These are phyloP conservation scores for Cryptosporidium sp. DNA, from an alignment of 169 alveolate genomes.

Conservation along the genomic window DNA sequence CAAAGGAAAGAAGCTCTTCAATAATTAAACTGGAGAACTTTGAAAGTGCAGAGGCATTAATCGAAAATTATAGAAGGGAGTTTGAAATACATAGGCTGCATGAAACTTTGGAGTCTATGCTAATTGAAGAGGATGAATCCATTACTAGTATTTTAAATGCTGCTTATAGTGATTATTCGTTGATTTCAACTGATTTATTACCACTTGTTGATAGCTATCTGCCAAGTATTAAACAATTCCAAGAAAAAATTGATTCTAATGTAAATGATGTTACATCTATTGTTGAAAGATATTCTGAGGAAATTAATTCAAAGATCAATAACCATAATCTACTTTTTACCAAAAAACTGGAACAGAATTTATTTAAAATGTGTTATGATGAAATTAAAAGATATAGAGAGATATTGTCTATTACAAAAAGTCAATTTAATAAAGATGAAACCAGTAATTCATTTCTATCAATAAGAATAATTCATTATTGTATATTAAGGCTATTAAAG, in stretches of 20 bases:
- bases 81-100: slow-evolving; percentile 58
- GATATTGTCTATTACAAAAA: not conserved
- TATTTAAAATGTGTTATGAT: slow-evolving; percentile 1
- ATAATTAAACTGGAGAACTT: slow-evolving; percentile 34
- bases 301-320: slow-evolving; percentile 10
- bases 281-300: slow-evolving; percentile 20
- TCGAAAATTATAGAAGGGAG: slow-evolving; percentile 62
- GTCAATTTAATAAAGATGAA: slow-evolving; percentile 19
- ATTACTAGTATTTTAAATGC: slow-evolving; percentile 17
- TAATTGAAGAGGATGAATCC: slow-evolving; percentile 49
- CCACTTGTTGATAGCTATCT: slow-evolving; percentile 60
- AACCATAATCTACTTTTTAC: slow-evolving; percentile 6
- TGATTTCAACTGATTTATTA: slow-evolving; percentile 47
- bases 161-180: slow-evolving; percentile 48
- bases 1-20: not conserved
- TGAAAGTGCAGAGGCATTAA: slow-evolving; percentile 33
- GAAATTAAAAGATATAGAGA: slow-evolving; percentile 34
- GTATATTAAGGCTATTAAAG: slow-evolving; percentile 12
- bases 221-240: slow-evolving; percentile 50
- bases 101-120: slow-evolving; percentile 35
- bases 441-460: slow-evolving; percentile 1
- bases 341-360: slow-evolving; percentile 10
- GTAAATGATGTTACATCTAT: slow-evolving; percentile 16
- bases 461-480: slow-evolving; percentile 34
- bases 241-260: slow-evolving; percentile 39